Conservation (phyloP, 2,329 filamentous ascomycete genomes). For the Hypoxylon sp. region DNA sequence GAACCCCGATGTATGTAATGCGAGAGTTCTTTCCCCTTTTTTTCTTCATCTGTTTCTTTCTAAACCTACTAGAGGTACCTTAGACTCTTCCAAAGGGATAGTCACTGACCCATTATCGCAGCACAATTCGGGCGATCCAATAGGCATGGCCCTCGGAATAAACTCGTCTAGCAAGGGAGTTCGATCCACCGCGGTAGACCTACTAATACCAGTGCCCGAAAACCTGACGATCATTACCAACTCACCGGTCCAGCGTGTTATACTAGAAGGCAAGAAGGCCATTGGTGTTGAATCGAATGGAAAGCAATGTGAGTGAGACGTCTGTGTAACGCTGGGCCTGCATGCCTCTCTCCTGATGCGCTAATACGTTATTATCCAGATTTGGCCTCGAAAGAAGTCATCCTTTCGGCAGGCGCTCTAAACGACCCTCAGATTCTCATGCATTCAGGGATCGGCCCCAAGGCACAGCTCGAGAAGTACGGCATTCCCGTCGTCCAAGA, state of each 20-base stretch:
- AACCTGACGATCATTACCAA: slow-evolving; percentile 69
- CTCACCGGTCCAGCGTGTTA: slow-evolving; percentile 63
- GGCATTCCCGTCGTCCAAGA: slow-evolving; percentile 57
- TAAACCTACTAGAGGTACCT: not conserved
- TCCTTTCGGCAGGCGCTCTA: slow-evolving; percentile 61
- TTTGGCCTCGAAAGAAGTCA: slow-evolving; percentile 59
- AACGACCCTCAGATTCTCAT: slow-evolving; percentile 62
- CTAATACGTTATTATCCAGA: slow-evolving; percentile 35
- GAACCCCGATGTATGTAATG: slow-evolving; percentile 61
- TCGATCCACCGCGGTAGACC: slow-evolving; percentile 66
- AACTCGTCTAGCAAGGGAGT: slow-evolving; percentile 65
- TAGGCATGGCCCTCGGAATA: slow-evolving; percentile 69
- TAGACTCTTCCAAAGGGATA: not conserved
- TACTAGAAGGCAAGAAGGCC: slow-evolving; percentile 63
- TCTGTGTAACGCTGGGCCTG: not conserved
- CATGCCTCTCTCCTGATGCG: not conserved
- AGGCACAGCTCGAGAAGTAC: slow-evolving; percentile 54
- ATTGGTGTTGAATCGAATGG: slow-evolving; percentile 62
- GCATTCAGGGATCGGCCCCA: slow-evolving; percentile 62
- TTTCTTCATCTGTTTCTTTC: not conserved
- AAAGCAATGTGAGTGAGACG: slow-evolving; percentile 55
- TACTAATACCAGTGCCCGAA: slow-evolving; percentile 60
- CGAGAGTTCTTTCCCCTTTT: not conserved
- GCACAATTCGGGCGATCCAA: slow-evolving; percentile 70
- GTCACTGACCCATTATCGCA: not conserved